Evolutionary conservation across 768 basidiomycete genomes (phyloP), one percentile per base, ranked within the genome.

Genomic region (Porpolomopsis calyptriformis): DNA sequence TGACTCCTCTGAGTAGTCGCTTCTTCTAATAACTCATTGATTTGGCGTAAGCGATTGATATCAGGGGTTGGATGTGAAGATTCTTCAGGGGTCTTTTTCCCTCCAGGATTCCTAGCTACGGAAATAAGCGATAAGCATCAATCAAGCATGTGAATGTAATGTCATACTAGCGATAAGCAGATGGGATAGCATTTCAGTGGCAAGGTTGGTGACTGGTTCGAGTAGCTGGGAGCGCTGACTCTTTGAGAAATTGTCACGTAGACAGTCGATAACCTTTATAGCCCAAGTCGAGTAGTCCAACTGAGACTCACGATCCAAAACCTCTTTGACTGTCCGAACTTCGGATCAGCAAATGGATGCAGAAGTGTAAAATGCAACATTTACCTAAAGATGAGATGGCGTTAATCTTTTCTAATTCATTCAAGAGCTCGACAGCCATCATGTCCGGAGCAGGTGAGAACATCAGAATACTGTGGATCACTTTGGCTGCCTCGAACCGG

Each of bases 61-160:
- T 51, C 40, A 20, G 50, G 50, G 37, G 50, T 51, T 34, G 46
- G 46, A 38, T 39, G 46, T 36, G 40, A 9, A 48, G 33, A 40
- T 24, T 41, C 46, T 48, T 51, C 47, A 40, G 41, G 46, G 29
- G 46, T 51, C 46, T 43, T 45, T 43, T 35, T 41, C 31, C 46
- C 46, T 12, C 49, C 46, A 34, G 49, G 46, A 50, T 50, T 50
- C 18, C 49, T 24, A 37, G 46, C 49, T 50, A 31, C 25, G 40
- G 25, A 24, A 43, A 47, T 24, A 20, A 42, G 33, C 11, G 31
- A 23, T n/a, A 23, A 34, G 27, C 23, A 16, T 12, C 10, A 49
- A 45, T 18, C 31, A 36, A 45, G 22, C 31, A 31, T 34, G 33
- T 45, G 34, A 40, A 39, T 27, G 25, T 25, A 46, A 38, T 34